Base-by-base conservation (phyloP, 257 asterid species). In the Verbascum thapsus region DNA sequence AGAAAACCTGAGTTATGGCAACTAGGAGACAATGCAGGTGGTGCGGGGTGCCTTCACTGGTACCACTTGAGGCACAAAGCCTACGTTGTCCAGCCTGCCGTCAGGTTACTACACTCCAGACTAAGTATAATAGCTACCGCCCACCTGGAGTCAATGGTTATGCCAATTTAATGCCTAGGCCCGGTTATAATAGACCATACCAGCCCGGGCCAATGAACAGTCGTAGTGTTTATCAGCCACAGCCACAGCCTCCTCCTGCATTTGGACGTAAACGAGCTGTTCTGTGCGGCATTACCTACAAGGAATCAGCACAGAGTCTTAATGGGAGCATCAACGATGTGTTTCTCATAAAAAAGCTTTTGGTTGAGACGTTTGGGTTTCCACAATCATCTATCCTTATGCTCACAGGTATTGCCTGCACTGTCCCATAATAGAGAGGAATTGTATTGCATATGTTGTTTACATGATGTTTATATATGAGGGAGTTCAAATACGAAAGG, bases 241-340 rank as follows among this genome's bases (percentile, higher is more conserved):
- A 62, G 23, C 47, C 61, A 18, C 42, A 15, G 5, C 73, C 71
- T 34, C 79, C 81, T n/a, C 53, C 64, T 10, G 69, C 71, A 34
- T 80, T 76, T 54, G 82, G 85, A 43, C 67, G 70, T 64, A 89
- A 75, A 69, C 80, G 85, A 30, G 95, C 97, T 16, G 63, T 89
- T 71, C 70, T 86, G 15, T 82, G 94, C 16, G 97, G 95, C 57
- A 74, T 89, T 37, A 81, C 68, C 71, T 89, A 86, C 77, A 69
- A 71, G 61, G 81, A 81, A 5, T 79, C 79, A 59, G 52, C 51
- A 19, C 83, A 75, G 74, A 74, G 77, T 53, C 88, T 86, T 7
- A 63, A 63, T 17, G 95, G 97, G 20, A 85, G 94, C 68, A 56
- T 86, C 64, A 84, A 81, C 47, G 88, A 89, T 32, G 88, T 80